These are phyloP conservation scores for Aspergillus egyptiacus DNA, from an alignment of 495 filamentous ascomycete species.

Conservation along the genomic window DNA sequence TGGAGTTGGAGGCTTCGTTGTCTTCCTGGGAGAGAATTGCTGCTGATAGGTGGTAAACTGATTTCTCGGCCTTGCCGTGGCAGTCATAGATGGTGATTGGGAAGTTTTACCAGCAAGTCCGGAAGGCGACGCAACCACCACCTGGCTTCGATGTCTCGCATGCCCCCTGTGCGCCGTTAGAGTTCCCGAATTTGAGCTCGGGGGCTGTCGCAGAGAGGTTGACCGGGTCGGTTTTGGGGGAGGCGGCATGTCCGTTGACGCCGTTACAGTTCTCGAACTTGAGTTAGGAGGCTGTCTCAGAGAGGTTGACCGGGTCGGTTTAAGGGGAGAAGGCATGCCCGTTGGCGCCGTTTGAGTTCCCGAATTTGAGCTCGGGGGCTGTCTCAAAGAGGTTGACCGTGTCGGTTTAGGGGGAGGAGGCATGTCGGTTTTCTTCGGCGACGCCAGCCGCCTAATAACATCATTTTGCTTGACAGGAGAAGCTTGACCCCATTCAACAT, in stretches of 20 bases:
- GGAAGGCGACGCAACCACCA: conserved; percentile 19
- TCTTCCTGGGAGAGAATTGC: conserved; percentile 62
- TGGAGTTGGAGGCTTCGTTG: conserved; percentile 51
- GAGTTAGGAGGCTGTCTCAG: too few species aligned
- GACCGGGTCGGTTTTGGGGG: conserved; percentile 34
- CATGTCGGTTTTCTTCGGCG: conserved; percentile 39
- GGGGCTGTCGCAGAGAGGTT: conserved; percentile 38
- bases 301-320: too few species aligned
- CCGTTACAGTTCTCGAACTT: too few species aligned
- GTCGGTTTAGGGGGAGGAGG: conserved; percentile 32
- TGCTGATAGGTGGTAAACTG: conserved; percentile 64
- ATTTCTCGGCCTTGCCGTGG: conserved; percentile 31
- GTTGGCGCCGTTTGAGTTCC: conserved; percentile 14
- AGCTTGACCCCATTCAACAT: conserved; percentile 18
- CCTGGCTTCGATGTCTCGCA: conserved; percentile 35
- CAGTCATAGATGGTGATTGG: conserved; percentile 10
- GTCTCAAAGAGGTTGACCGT: conserved; percentile 40
- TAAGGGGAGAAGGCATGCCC: too few species aligned
- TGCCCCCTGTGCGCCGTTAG: conserved; percentile 24
- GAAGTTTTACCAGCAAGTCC: conserved; percentile 14
- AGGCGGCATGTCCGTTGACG: conserved; percentile 36
- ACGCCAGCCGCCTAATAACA: conserved; percentile 14
- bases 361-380: conserved; percentile 22
- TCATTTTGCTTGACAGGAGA: conserved; percentile 30
- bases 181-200: conserved; percentile 12